Base-by-base conservation (phyloP, 2,329 filamentous ascomycete genomes). In the Phaeosphaeriaceae sp. region DNA sequence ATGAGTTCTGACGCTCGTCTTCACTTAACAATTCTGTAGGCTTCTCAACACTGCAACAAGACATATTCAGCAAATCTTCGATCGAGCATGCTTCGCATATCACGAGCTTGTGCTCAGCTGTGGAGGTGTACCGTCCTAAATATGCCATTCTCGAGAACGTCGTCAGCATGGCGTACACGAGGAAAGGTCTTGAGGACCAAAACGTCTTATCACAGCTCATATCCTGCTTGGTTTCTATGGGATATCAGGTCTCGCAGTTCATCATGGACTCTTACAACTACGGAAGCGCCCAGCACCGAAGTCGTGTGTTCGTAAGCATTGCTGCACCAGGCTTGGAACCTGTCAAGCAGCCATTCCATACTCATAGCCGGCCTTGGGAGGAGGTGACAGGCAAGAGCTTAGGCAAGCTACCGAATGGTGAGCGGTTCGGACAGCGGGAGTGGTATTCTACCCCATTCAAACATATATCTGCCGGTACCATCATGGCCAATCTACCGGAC, bases 71-170 rank as follows among this genome's bases (percentile, higher is more conserved):
- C 1, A 70, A 80, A 0, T 53, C 79, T 3, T 89, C 90, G 9
- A 76, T 87, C 6, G 86, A 86, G 57, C 92, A 95, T 69, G 89
- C 90, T 33, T 93, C 91, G 0, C 85, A 95, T 27, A 85, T 95
- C 0, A 91, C 90, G 0, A 90, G 90, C 0, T 91, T 94, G 40
- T 88, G 88, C 0, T 87, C 91, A 0, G 91, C 85, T 58, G 81
- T 94, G 1, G 91, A 96, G 61, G 78, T 92, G 0, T 93, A 91
- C 63, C 84, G 89, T 0, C 91, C 92, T 0, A 82, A 85, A n/a
- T 94, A 91, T 69, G 90, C 88, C 0, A 64, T 94, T 0, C 81
- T 96, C 0, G 92, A 96, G 73, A 96, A 96, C 63, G 92, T 96
- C 0, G 77, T 85, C 0, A 82, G 79, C 0, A 91, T 94, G 78